Conservation (phyloP, 148 eudicot species). For the Arctostaphylos glauca region DNA sequence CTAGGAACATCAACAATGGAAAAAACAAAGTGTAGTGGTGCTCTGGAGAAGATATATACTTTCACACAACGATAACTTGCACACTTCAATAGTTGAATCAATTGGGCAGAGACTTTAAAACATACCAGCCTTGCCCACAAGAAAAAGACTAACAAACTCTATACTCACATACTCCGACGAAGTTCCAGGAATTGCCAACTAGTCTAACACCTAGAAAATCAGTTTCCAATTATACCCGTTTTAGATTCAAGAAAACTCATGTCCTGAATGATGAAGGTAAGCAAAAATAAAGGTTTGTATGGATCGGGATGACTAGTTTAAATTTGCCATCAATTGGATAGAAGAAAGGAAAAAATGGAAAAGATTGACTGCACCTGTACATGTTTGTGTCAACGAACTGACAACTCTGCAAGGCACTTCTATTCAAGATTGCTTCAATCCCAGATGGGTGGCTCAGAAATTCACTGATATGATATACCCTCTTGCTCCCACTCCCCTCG, state of each 20-base stretch:
- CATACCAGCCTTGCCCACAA: no score
- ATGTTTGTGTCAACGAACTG: slow-evolving; percentile 53
- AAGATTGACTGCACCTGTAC: slow-evolving; percentile 48
- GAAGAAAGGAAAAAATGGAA: background rate
- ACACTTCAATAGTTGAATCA: no score
- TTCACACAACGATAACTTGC: no score
- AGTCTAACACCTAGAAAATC: no score
- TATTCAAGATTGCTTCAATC: slow-evolving; percentile 72
- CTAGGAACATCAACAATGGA: no score
- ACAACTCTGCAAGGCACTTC: slow-evolving; percentile 59
- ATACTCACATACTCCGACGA: no score
- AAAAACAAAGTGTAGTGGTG: no score
- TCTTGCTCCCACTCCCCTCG: slow-evolving; percentile 27
- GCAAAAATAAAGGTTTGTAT: background rate
- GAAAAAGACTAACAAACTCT: no score
- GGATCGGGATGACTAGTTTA: background rate
- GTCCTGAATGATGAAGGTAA: background rate
- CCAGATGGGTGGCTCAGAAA: slow-evolving; percentile 77
- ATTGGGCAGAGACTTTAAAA: no score
- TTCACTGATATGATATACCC: slow-evolving; percentile 49
- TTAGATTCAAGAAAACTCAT: background rate
- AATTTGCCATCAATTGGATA: background rate
- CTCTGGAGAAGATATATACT: no score
- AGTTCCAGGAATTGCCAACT: no score
- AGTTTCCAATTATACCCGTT: background rate